phyloP scores from a whole-genome alignment of 306 rosid species.

The Malus orientalis region DNA sequence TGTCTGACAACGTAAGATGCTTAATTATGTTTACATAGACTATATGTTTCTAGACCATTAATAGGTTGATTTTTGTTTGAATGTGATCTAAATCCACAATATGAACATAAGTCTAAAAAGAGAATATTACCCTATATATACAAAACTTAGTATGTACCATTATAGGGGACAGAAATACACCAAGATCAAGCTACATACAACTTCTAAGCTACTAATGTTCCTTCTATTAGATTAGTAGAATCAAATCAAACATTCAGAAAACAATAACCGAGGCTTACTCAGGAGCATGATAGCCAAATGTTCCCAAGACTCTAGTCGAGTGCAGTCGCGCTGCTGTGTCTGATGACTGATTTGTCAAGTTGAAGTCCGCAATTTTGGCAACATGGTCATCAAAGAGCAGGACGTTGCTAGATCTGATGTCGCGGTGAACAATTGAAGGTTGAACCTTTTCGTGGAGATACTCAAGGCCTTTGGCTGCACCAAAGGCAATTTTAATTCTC shows the following conservation, averaged over 20 bases:
- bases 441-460: slow-evolving; percentile 88
- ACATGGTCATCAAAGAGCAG: slow-evolving; percentile 60
- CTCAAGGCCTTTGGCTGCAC: slow-evolving; percentile 96
- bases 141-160: neutral
- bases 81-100: neutral
- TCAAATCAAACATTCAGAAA: neutral
- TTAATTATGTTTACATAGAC: neutral
- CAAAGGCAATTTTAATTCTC: slow-evolving; percentile 80
- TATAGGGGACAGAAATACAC: neutral
- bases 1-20: neutral
- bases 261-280: slow-evolving; percentile 49
- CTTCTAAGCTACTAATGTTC: neutral
- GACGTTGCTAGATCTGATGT: slow-evolving; percentile 90
- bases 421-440: slow-evolving; percentile 88
- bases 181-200: neutral
- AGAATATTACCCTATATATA: neutral
- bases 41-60: neutral
- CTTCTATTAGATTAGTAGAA: neutral
- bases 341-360: slow-evolving; percentile 79
- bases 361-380: slow-evolving; percentile 85
- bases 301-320: slow-evolving; percentile 96
- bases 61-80: too few species aligned
- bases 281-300: slow-evolving; percentile 98
- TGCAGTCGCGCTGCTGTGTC: slow-evolving; percentile 90
- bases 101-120: neutral